phyloP scores from a whole-genome alignment of 371 early-diverging fungal genomes.

The Mucor velutinosus region DNA sequence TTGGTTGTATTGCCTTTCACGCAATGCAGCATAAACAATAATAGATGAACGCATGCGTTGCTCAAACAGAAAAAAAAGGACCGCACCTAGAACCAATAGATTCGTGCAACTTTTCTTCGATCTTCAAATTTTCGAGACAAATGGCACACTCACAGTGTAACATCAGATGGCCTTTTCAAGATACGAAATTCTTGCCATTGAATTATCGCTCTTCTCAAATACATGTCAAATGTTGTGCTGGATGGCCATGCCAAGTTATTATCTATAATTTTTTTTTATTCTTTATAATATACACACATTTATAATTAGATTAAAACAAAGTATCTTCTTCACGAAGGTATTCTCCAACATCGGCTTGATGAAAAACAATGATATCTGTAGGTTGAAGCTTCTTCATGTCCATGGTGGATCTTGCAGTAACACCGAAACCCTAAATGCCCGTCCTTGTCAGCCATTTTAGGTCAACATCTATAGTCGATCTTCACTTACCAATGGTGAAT shows the following conservation, averaged over 20 bases:
- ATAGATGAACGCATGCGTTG: not conserved
- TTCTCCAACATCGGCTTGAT: constrained; percentile 99
- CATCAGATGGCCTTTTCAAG: not conserved
- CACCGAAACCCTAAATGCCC: constrained; percentile 90
- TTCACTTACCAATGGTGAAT: constrained; percentile 80
- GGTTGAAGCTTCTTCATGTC: constrained; percentile 94
- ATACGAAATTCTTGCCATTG: not conserved
- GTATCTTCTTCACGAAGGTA: constrained; percentile 95
- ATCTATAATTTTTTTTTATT: not conserved
- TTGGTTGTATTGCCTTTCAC: not conserved
- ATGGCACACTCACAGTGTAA: not conserved
- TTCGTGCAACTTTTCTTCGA: not conserved
- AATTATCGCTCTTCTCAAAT: not conserved
- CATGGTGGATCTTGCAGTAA: constrained; percentile 91
- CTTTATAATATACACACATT: not conserved
- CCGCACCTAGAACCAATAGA: not conserved
- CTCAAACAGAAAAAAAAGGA: not conserved
- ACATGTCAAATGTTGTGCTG: not conserved
- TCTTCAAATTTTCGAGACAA: not conserved
- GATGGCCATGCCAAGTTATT: not conserved
- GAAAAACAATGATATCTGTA: constrained; percentile 94
- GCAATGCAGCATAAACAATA: not conserved
- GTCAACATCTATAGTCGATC: not conserved
- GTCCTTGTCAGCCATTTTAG: not conserved
- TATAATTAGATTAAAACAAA: constrained; percentile 60